phyloP scores from a whole-genome alignment of 2,329 filamentous ascomycete genomes.

The Myriosclerotinia scirpicola region DNA sequence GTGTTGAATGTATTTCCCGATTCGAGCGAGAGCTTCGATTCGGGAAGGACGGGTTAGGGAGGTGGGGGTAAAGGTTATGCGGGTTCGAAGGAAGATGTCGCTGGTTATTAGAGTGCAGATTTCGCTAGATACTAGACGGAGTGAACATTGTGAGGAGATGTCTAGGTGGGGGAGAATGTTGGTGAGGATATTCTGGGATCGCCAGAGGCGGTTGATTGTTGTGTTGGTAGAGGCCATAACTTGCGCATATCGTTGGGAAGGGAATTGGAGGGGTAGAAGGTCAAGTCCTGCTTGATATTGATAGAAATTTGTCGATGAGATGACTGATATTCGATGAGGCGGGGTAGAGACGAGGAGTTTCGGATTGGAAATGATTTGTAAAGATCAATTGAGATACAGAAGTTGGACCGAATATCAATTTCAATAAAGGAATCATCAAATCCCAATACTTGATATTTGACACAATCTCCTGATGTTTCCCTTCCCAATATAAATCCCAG shows the following conservation, averaged over 20 bases:
- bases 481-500: neutral
- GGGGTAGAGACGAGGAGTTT: neutral
- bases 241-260: conserved; percentile 37
- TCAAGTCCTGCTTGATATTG: conserved; percentile 8
- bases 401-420: neutral
- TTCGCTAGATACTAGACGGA: conserved; percentile 68
- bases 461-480: no score
- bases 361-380: neutral
- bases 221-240: conserved; percentile 40
- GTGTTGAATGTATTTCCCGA: conserved; percentile 77
- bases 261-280: neutral
- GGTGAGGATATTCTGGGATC: conserved; percentile 36
- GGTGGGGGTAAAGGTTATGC: conserved; percentile 69
- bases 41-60: conserved; percentile 74
- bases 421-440: neutral
- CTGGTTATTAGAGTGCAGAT: conserved; percentile 70
- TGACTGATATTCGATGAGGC: neutral
- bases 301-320: neutral
- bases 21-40: conserved; percentile 70
- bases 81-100: conserved; percentile 66
- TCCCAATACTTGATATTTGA: no score
- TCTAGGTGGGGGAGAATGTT: conserved; percentile 38
- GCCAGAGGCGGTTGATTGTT: conserved; percentile 40
- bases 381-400: neutral
- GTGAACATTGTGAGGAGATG: conserved; percentile 47